phyloP scores from a whole-genome alignment of 495 filamentous ascomycete species.

The Podospora bellae-mahoneyi region DNA sequence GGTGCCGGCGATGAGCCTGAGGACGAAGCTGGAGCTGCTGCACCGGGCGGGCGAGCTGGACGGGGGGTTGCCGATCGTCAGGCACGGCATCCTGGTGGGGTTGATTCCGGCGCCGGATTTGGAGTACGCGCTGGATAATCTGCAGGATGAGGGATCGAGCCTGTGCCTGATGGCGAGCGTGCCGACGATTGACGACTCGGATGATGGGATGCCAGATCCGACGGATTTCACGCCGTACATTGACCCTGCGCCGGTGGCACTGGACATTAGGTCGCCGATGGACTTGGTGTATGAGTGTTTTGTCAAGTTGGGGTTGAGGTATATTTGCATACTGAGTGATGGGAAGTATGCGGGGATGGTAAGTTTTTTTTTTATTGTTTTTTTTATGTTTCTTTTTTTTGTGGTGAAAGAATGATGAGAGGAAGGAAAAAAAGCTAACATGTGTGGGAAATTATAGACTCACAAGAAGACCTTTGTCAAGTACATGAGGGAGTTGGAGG shows the following conservation, averaged over 20 bases:
- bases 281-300: slow-evolving; percentile 97
- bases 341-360: slow-evolving; percentile 88
- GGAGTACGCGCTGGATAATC: slow-evolving; percentile 84
- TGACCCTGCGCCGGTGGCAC: slow-evolving; percentile 82
- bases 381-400: background rate
- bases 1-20: slow-evolving; percentile 69
- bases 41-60: slow-evolving; percentile 88
- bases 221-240: slow-evolving; percentile 89
- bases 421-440: slow-evolving; percentile 19
- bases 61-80: slow-evolving; percentile 82
- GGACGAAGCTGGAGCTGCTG: slow-evolving; percentile 73
- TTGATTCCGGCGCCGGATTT: slow-evolving; percentile 92
- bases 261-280: slow-evolving; percentile 88
- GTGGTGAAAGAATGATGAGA: background rate
- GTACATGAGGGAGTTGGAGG: slow-evolving; percentile 79
- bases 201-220: slow-evolving; percentile 59
- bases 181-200: slow-evolving; percentile 52
- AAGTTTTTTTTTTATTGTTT: slow-evolving; percentile 26
- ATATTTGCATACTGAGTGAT: slow-evolving; percentile 82
- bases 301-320: slow-evolving; percentile 86
- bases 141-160: slow-evolving; percentile 67
- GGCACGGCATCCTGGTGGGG: slow-evolving; percentile 75
- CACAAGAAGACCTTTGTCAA: slow-evolving; percentile 98
- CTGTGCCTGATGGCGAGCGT: slow-evolving; percentile 78
- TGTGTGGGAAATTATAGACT: slow-evolving; percentile 39